Evolutionary conservation across 208 protist genomes (phyloP).

Genomic region (Leishmania major): DNA sequence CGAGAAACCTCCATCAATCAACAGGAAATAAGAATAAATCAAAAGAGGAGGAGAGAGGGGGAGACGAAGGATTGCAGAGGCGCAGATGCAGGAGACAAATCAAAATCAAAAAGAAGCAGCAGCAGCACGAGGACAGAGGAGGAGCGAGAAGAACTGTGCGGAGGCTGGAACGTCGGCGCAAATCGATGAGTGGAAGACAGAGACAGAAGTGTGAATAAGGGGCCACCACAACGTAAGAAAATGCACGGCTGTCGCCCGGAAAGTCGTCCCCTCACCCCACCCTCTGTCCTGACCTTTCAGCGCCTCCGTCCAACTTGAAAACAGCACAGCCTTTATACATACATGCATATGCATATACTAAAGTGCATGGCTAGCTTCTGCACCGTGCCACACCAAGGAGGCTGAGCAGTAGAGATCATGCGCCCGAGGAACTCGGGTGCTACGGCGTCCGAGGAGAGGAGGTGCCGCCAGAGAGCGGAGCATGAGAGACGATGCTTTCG

Average conservation of each 20-base stretch:
- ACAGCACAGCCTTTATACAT: background rate
- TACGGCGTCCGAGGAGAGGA: background rate
- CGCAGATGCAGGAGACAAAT: background rate
- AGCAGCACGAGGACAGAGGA: background rate
- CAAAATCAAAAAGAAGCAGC: background rate
- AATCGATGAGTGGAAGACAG: background rate
- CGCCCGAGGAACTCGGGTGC: background rate
- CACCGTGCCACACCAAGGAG: background rate
- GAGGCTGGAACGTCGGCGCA: background rate
- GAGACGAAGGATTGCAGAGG: background rate
- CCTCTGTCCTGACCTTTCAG: background rate
- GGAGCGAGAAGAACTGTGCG: background rate
- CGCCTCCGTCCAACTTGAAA: background rate
- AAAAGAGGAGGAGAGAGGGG: background rate
- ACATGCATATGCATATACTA: background rate
- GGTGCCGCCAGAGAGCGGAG: background rate
- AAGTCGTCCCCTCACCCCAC: background rate
- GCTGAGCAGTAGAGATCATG: background rate
- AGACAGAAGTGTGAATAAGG: background rate
- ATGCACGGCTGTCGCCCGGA: background rate
- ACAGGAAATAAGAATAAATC: background rate
- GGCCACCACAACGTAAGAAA: background rate
- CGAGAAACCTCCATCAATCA: background rate
- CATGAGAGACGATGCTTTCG: background rate
- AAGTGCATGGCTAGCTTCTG: background rate